Evolutionary conservation across 2,329 filamentous ascomycete genomes (phyloP), one percentile per base, ranked within the genome.

Genomic region (Neoascochyta sp.): DNA sequence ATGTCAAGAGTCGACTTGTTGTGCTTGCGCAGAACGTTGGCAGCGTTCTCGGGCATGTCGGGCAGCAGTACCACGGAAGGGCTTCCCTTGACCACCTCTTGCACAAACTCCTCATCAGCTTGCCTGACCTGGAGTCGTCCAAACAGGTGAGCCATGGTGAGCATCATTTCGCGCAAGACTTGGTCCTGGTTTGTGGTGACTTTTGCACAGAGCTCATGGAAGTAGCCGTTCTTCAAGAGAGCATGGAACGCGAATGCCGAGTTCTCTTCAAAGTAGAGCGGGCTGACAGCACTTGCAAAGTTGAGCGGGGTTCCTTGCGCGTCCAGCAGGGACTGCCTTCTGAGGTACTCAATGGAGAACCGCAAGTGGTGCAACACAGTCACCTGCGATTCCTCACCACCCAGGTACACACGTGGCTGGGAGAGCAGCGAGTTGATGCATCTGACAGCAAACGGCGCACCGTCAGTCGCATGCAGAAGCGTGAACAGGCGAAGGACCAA

Each of bases 261-360:
- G 47, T 83, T 86, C 46, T 88, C 83, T 0, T 81, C 83, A 47
- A 80, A 87, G 63, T 88, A 88, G 1, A 90, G 64, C 59, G 88
- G 83, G 0, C 78, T 76, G 1, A 88, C 74, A 3, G 78, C 69
- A 0, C 79, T 78, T 1, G 84, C 76, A 52, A 89, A 86, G 53
- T 89, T 85, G 9, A 88, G 62, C 0, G 85, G 83, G 2, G 60
- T 65, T 24, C 84, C 85, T 1, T 63, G 54, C 0, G 65, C 57
- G 3, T 75, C 77, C 7, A 90, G 66, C 0, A 90, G 72, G 23
- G 75, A 68, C 45, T 87, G 80, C 19, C 81, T 70, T 12, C 83
- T 74, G 1, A 90, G 69, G 46, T 87, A 90, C 43, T 90, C 84
- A 24, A 90, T 83, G 0, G 83, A 88, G 57, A 90, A 90, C 3